Base-by-base conservation (phyloP, 2,329 filamentous ascomycete genomes). In the Trichocomaceae sp. region DNA sequence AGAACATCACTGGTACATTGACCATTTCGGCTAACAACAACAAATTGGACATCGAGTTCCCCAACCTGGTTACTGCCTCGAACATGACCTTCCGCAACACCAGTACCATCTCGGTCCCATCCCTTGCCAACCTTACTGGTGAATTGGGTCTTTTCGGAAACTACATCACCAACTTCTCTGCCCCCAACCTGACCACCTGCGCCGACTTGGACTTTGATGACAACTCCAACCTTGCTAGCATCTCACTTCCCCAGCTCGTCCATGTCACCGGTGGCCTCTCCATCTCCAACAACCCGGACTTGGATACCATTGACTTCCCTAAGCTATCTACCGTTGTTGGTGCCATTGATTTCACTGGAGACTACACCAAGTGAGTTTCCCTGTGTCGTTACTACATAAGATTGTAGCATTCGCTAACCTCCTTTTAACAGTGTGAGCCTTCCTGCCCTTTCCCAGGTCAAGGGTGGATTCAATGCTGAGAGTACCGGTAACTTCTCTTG, bases 271-370 rank as follows among this genome's bases (percentile, higher is more conserved):
- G 89, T 76, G 89, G 87, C 70, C 82, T 95, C 70, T 84, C 87
- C 63, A 83, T 99, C 67, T 86, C 88, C 74, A 95, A 96, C 83
- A 96, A 97, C 85, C 88, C 89, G 58, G 77, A 78, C 54, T 81
- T 96, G 33, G 63, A 73, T 55, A 69, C 76, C 58, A 78, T 96
- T 55, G 83, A 83, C 33, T 87, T 97, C 75, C 79, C 81, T 58
- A 69, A 77, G 60, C 81, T 99, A 26, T 68, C 81, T 67, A 81
- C 77, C 54, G 83, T 96, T 57, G 81, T 79, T 60, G 92, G 91
- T 75, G 90, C 89, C 65, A 79, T 97, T 67, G 86, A 90, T 71
- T 83, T 96, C 71, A 84, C 85, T 64, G 93, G 93, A 66, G 87
- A 84, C 77, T 95, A 96, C 73, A 80, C 83, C 60, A 78, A 82